A percentile compares a stretch with the other conserved stretches of the same genome.
Conservation (phyloP, 2,329 filamentous ascomycete species). For the Plectosphaerella plurivora region DNA sequence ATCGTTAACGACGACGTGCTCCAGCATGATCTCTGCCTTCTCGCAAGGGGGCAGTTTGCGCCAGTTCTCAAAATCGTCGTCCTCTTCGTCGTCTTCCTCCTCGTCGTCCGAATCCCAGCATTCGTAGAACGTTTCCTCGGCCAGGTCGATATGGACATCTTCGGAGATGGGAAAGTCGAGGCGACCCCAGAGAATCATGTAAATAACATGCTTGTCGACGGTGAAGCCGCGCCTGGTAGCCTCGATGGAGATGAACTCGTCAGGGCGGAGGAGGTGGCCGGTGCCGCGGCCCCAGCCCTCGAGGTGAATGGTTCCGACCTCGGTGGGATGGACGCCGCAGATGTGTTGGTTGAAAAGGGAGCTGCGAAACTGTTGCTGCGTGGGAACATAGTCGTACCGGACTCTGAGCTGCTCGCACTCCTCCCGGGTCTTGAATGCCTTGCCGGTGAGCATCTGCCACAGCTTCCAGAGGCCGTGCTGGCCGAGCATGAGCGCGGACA, state of each 20-base stretch:
- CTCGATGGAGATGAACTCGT: constrained; percentile 57
- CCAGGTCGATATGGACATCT: constrained; percentile 13
- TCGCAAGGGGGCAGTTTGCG: neutral
- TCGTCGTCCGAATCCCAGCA: constrained; percentile 13
- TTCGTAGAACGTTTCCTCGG: constrained; percentile 7
- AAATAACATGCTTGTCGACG: constrained; percentile 47
- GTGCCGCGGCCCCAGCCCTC: constrained; percentile 52
- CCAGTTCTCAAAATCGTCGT: neutral
- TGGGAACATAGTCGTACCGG: constrained; percentile 47
- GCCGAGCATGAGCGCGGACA: constrained; percentile 56
- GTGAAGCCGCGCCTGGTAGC: constrained; percentile 44
- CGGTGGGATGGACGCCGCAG: constrained; percentile 44
- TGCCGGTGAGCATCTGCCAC: constrained; percentile 55
- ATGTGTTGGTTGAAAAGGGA: constrained; percentile 24
- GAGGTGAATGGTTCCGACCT: constrained; percentile 47
- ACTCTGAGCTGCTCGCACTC: constrained; percentile 55
- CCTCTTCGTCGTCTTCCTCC: constrained; percentile 16
- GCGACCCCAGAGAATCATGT: constrained; percentile 61
- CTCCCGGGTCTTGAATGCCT: constrained; percentile 39
- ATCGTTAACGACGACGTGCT: neutral
- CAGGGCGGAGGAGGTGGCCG: constrained; percentile 46
- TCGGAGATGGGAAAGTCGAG: constrained; percentile 35
- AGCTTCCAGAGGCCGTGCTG: constrained; percentile 53
- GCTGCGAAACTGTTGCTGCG: constrained; percentile 14
- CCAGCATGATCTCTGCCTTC: neutral